phyloP scores from a whole-genome alignment of 1,139 yeast species.

The Protomyces inundatus region DNA sequence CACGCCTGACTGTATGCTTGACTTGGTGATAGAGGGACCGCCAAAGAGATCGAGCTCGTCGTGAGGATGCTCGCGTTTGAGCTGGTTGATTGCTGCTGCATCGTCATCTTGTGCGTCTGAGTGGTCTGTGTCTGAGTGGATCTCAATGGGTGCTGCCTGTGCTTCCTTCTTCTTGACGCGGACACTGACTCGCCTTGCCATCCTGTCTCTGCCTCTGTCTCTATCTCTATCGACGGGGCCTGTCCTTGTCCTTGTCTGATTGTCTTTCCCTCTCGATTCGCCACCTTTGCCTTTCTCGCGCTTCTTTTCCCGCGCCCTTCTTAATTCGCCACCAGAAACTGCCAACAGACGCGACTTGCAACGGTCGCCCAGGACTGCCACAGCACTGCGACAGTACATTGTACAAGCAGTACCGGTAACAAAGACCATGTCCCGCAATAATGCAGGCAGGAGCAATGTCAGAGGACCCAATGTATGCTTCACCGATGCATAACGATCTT shows the following conservation, averaged over 20 bases:
- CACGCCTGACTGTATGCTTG: neutral
- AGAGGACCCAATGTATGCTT: slow-evolving; percentile 18
- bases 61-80: neutral
- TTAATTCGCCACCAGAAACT: neutral
- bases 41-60: slow-evolving; percentile 4
- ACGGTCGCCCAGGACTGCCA: too few relatives aligned
- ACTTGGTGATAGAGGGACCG: neutral
- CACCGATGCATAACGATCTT: neutral
- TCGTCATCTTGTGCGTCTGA: neutral
- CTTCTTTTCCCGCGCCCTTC: neutral
- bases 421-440: neutral
- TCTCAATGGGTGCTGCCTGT: too few relatives aligned
- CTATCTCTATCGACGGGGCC: neutral
- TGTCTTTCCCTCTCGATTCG: neutral
- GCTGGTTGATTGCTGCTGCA: neutral
- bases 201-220: neutral
- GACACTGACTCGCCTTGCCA: neutral
- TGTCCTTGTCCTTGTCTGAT: neutral
- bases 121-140: too few relatives aligned
- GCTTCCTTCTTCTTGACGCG: too few relatives aligned
- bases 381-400: neutral
- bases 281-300: neutral
- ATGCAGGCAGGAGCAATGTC: slow-evolving; percentile 7
- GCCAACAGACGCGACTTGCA: neutral
- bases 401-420: neutral